These are phyloP conservation scores for Willaertia magna DNA, from an alignment of 208 protist species.

Conservation along the genomic window DNA sequence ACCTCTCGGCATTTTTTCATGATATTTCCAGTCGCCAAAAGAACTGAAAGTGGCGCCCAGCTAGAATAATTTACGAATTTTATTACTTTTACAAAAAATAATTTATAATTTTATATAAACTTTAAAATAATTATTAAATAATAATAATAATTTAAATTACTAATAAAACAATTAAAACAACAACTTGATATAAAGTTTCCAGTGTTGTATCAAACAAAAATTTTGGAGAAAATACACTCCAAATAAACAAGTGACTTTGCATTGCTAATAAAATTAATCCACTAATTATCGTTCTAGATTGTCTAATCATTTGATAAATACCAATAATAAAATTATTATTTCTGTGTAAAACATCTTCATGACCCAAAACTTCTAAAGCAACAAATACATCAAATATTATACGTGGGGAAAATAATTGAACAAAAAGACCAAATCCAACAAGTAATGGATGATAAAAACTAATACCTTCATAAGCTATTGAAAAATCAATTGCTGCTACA, in stretches of 20 bases:
- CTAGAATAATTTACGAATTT: no score
- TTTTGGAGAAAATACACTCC: slow-evolving; percentile 5
- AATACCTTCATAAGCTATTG: not conserved
- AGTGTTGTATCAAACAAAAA: not conserved
- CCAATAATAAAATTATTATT: not conserved
- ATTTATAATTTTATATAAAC: no score
- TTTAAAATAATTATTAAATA: no score
- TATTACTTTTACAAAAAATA: no score
- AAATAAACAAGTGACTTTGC: slow-evolving; percentile 3
- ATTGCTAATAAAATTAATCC: not conserved
- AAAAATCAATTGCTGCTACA: not conserved
- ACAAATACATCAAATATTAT: not conserved
- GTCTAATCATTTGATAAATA: not conserved
- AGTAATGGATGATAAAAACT: not conserved
- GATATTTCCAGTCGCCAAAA: no score
- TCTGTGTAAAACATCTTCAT: not conserved
- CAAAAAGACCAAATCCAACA: not conserved
- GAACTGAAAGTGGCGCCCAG: no score
- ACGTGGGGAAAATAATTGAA: not conserved
- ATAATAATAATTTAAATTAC: no score
- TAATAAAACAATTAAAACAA: not conserved
- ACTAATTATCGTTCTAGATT: not conserved
- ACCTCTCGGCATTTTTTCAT: no score
- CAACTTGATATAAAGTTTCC: not conserved
- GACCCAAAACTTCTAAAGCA: not conserved